Evolutionary conservation across 2,329 filamentous ascomycete species (phyloP), one percentile per base, ranked within the genome.

Genomic region (Claviceps sorghi): DNA sequence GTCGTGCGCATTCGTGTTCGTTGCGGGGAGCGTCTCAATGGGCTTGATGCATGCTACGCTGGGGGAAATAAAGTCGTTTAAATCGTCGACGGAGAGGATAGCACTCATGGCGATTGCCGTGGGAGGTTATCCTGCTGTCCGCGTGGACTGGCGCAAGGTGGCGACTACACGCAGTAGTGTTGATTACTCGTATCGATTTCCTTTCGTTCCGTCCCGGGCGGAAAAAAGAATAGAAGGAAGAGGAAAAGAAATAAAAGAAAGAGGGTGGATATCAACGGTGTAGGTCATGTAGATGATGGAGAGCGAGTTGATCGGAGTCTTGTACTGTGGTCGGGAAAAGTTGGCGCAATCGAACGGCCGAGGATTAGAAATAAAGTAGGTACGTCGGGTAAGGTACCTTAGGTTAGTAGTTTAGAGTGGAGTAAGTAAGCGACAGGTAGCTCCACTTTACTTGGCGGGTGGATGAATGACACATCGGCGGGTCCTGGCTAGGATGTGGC

Each of bases 11-110:
- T 56, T 47, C 54, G 64, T 17, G 9, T 32, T 59, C 58, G 78
- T 75, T 49, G 76, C 69, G 2, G 93, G 91, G 15, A 98, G 79
- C 2, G 88, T 94, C 68, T 98, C 93, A 65, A 98, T 78, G 30
- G 93, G 93, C 65, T 98, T 97, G 69, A 98, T 97, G 71, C 93
- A 98, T 57, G 93, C 93, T 63, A 98, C 90, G 56, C 91, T 90
- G 15, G 93, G 93, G 53, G 87, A 93, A 66, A 98, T 98, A 72
- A 98, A 98, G 75, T 98, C 93, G 75, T 98, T 98, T 56, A 98
- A 77, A 67, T 96, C 90, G 73, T 98, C 91, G 63, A 86, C 84
- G 53, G 90, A 97, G 62, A 98, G 84, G 63, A 98, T 98, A 57
- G 93, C 93, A 66, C 89, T 95, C 93, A 98, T 98, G 57, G 67